phyloP scores from a whole-genome alignment of 75 land plant genomes.

The Selaginella tamariscina region DNA sequence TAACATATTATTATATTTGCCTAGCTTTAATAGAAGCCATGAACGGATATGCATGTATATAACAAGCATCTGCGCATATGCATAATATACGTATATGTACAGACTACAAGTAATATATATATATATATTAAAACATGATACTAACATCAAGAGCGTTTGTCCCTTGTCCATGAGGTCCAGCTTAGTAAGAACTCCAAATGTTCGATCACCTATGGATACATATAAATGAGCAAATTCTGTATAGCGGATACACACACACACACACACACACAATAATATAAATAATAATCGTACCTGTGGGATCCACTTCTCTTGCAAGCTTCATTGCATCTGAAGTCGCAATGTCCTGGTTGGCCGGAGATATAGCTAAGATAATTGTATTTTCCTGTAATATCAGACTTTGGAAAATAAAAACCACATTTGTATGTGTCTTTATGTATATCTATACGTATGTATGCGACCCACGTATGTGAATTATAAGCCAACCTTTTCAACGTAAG shows the following conservation, averaged over 20 bases:
- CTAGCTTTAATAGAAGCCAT: too few relatives aligned
- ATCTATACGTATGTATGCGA: too few relatives aligned
- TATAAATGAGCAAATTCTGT: background rate
- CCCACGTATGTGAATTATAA: too few relatives aligned
- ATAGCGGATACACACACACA: too few relatives aligned
- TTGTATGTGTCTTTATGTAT: too few relatives aligned
- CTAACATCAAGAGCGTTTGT: conserved; percentile 9
- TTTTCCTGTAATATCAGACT: background rate
- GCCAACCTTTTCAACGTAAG: conserved; percentile 9
- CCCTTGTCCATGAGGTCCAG: conserved; percentile 12
- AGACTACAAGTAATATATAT: too few relatives aligned
- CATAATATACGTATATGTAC: too few relatives aligned
- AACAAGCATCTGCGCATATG: too few relatives aligned
- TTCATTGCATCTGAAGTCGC: conserved; percentile 13
- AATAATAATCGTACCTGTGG: conserved; percentile 4
- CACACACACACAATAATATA: background rate
- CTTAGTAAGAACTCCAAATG: conserved; percentile 11
- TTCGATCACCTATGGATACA: background rate
- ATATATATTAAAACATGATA: background rate
- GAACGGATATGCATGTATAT: too few relatives aligned
- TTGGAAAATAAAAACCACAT: background rate
- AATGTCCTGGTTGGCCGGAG: conserved; percentile 11
- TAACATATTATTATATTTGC: too few relatives aligned
- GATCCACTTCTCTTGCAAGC: conserved; percentile 12
- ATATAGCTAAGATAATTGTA: conserved; percentile 8